phyloP scores from a whole-genome alignment of 495 filamentous ascomycete species.

The Amorphotheca resinae region DNA sequence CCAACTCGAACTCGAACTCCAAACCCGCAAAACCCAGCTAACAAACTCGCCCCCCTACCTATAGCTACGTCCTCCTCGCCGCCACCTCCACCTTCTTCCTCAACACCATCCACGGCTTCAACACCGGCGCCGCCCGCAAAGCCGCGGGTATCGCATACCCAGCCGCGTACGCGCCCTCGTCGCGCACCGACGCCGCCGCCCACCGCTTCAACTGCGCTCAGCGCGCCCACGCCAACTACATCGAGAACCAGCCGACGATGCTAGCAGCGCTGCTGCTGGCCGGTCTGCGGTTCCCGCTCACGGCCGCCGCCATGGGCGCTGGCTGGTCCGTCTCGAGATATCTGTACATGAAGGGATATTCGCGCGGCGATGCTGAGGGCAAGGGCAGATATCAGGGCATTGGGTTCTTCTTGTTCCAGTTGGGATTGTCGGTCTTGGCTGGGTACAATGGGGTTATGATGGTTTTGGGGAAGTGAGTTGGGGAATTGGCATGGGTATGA shows the following conservation, averaged over 20 bases:
- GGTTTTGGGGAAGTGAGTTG: conserved; percentile 12
- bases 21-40: background rate
- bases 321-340: conserved; percentile 32
- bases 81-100: conserved; percentile 38
- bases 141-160: conserved; percentile 37
- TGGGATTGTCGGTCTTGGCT: conserved; percentile 32
- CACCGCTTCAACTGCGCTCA: conserved; percentile 50
- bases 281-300: conserved; percentile 34
- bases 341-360: conserved; percentile 40
- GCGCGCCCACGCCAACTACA: conserved; percentile 42
- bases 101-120: conserved; percentile 30
- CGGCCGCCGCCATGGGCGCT: conserved; percentile 30
- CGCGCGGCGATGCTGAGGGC: conserved; percentile 31
- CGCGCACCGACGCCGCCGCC: conserved; percentile 23
- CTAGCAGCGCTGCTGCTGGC: conserved; percentile 35
- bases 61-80: conserved; percentile 36
- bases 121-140: conserved; percentile 31
- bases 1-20: background rate
- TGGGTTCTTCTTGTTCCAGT: conserved; percentile 30
- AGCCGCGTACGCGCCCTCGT: conserved; percentile 36
- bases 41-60: conserved; percentile 1
- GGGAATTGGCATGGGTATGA: background rate
- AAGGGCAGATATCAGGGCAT: conserved; percentile 32
- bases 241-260: conserved; percentile 38
- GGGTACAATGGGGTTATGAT: conserved; percentile 19